Evolutionary conservation across 768 basidiomycete species (phyloP).

Genomic region (Lepiota brunneoincarnata): DNA sequence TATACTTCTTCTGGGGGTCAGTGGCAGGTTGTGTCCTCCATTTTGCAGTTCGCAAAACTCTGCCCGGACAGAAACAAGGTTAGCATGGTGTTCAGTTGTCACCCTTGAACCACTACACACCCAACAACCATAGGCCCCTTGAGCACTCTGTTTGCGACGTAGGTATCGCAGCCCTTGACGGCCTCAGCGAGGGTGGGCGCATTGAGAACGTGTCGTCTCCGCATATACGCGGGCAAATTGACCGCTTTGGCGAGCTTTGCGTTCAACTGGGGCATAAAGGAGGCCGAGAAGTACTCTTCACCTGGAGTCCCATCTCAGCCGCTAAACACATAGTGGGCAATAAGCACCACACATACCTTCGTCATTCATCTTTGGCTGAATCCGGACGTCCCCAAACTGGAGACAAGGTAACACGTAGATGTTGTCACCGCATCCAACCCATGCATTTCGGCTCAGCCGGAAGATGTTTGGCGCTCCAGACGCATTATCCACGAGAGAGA

Average conservation of each 20-base stretch:
- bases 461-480: constrained; percentile 55
- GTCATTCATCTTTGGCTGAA: neutral
- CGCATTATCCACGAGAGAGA: constrained; percentile 48
- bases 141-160: constrained; percentile 53
- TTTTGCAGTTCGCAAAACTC: constrained; percentile 58
- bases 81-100: neutral
- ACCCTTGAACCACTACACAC: constrained; percentile 30
- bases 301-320: neutral
- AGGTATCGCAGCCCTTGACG: constrained; percentile 69
- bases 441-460: constrained; percentile 57
- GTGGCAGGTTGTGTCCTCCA: constrained; percentile 69
- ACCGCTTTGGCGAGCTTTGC: neutral
- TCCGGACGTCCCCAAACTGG: constrained; percentile 10
- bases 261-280: constrained; percentile 8
- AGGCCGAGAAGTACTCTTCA: neutral
- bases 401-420: constrained; percentile 54
- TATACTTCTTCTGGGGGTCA: constrained; percentile 52
- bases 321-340: neutral
- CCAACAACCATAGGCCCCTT: constrained; percentile 45
- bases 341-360: neutral
- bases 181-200: constrained; percentile 48
- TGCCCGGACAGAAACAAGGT: constrained; percentile 20
- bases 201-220: constrained; percentile 5
- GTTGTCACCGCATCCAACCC: constrained; percentile 78
- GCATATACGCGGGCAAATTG: constrained; percentile 4